Evolutionary conservation across 2,329 filamentous ascomycete genomes (phyloP).

Genomic region (Aspergillus niger): DNA sequence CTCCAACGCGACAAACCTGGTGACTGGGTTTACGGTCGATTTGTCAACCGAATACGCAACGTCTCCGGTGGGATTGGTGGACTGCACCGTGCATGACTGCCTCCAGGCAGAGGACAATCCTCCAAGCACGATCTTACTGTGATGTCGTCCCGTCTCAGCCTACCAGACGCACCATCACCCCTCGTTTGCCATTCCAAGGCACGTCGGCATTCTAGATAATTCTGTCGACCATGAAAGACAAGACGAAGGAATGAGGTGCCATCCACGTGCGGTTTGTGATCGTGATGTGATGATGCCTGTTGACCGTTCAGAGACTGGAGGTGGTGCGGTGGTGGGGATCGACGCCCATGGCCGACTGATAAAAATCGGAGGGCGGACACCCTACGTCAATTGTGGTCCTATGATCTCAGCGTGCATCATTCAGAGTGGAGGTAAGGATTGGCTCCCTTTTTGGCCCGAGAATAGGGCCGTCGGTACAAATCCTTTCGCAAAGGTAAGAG

Average conservation of each 20-base stretch:
- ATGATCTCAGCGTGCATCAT: constrained; percentile 27
- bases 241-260: not conserved
- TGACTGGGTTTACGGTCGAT: constrained; percentile 12
- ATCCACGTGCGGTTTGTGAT: constrained; percentile 10
- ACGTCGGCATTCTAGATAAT: not conserved
- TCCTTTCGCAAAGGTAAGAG: not conserved
- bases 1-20: constrained; percentile 9
- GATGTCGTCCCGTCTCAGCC: not conserved
- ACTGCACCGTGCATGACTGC: not conserved
- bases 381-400: constrained; percentile 25
- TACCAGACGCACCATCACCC: not conserved
- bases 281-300: not conserved
- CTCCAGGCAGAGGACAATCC: not conserved
- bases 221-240: not conserved
- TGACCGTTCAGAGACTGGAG: constrained; percentile 4
- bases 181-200: not conserved
- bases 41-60: not conserved
- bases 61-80: not conserved
- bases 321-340: constrained; percentile 15
- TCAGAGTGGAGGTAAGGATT: constrained; percentile 12
- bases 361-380: constrained; percentile 7
- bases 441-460: constrained; percentile 5
- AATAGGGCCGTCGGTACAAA: not conserved
- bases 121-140: not conserved
- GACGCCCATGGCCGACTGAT: constrained; percentile 10